Evolutionary conservation across 352 stramenopile species (phyloP), one percentile per base, ranked within the genome.

Genomic region (Bremia lactucae): DNA sequence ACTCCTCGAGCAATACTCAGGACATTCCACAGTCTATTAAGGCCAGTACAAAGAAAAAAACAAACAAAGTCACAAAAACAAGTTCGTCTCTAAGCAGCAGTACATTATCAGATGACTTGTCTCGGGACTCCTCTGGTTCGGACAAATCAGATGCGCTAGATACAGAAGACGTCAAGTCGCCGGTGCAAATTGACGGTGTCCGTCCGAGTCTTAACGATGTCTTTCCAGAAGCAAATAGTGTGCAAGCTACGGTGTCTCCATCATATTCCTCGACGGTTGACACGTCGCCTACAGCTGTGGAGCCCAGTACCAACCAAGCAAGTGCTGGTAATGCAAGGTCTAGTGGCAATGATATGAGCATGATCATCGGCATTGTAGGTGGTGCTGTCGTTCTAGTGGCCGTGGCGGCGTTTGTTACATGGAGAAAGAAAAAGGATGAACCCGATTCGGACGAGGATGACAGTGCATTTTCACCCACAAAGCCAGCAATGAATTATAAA

Each of bases 371-470:
- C 22, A 69, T 82, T 39, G 53, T 58, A 18, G 68, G 59, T 15
- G 61, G 54, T 4, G 47, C 59, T 4, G 54, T 65, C 6, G 64
- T 75, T 13, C 47, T 79, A 21, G 62, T 65, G 15, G 71, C 68
- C 9, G 55, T 76, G 7, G 49, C 73, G 16, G 73, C 43, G 11
- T 78, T 87, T 46, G 68, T 81, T 18, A 46, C 81, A 21, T 84
- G 64, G 64, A 80, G 73, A 43, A 62, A 65, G 41, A 59, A 62
- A 8, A 55, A 65, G 22, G 70, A 78, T 25, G 71, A 82, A 33
- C 71, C 81, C 6, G 68, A 83, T 46, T 81, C 66, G 47, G 70
- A 83, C 38, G 62, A 80, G 34, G 73, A 83, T 7, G 58, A 64
- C 13, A 24, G 50, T 19, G 50, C 54, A 6, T 68, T 50, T 38